Percentiles rank a stretch among this genome's conserved stretches.
Evolutionary conservation across 352 stramenopile species (phyloP).

Genomic region (Phytopythium cucurbitacearum): DNA sequence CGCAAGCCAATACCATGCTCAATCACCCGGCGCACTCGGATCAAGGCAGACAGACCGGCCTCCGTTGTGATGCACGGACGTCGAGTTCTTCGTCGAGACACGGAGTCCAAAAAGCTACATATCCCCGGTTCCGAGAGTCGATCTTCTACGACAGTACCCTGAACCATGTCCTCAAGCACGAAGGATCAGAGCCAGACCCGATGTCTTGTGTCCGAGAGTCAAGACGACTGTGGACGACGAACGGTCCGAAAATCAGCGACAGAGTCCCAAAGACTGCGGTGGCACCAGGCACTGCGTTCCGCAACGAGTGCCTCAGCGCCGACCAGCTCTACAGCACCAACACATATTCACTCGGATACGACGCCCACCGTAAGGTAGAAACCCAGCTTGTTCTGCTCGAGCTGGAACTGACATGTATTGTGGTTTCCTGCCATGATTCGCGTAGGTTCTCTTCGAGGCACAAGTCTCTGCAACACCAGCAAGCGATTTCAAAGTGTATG

Average conservation of each 20-base stretch:
- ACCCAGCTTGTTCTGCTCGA: not conserved
- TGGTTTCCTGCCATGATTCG: constrained; percentile 1
- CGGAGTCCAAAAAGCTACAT: constrained; percentile 10
- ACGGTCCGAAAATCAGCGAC: constrained; percentile 36
- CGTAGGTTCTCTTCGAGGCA: constrained; percentile 55
- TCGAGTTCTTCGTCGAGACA: not conserved
- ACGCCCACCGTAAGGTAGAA: constrained; percentile 45
- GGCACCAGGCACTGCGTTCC: constrained; percentile 56
- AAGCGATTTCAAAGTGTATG: constrained; percentile 49
- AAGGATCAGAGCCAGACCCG: constrained; percentile 27
- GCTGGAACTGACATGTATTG: not conserved
- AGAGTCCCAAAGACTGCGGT: constrained; percentile 50
- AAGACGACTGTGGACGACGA: constrained; percentile 42
- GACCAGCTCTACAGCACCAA: constrained; percentile 72
- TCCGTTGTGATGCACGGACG: not conserved
- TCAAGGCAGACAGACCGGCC: no score
- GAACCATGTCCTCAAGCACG: constrained; percentile 40
- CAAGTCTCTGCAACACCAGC: constrained; percentile 61
- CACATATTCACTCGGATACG: constrained; percentile 50
- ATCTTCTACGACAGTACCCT: constrained; percentile 55
- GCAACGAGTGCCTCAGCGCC: constrained; percentile 49
- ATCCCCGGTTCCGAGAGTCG: constrained; percentile 55
- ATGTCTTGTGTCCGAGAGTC: constrained; percentile 35
- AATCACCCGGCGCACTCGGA: not conserved
- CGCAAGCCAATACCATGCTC: not conserved